Evolutionary conservation across 1,284 basidiomycete species (phyloP), one percentile per base, ranked within the genome.

Genomic region (Cryptococcus sp.): DNA sequence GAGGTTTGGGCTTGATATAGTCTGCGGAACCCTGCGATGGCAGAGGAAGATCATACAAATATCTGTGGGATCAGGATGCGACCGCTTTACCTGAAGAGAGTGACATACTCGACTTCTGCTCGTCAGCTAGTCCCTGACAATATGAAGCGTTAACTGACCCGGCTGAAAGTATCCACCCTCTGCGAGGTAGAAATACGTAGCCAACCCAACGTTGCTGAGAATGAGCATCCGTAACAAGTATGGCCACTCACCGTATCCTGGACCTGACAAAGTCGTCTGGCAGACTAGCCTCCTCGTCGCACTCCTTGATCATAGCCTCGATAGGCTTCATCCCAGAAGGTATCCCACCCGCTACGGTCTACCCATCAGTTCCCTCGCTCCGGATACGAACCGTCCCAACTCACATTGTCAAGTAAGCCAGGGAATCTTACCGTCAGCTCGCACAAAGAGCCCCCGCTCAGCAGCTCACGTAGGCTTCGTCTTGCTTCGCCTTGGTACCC

Each of bases 271-370:
- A 63, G 11, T 77, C 68, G 46, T 82, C 81, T 1, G 79, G 75
- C 19, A 95, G 77, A 57, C 83, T 87, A 14, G 90, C 93, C 71
- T 97, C 92, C 65, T 97, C 93, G 77, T 83, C 84, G 56, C 88
- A 86, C 72, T 98, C 94, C 64, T 95, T 93, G 36, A 95, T 79
- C 45, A 97, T 77, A 3, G 83, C 79, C 47, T 92, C 86, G 46
- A 86, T 80, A 0, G 82, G 76, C 0, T 77, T 70, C 72, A 87
- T 83, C 2, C 92, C 89, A 6, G 84, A 82, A 0, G 77, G 72
- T 46, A 80, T 80, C 5, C 79, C 79, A 6, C 79, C 79, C 0
- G 78, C 78, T 1, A 79, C 75, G 3, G 74, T 62, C 70, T 74
- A 31, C 40, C 11, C 2, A 26, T 51, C 41, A 48, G 41, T 26